These are phyloP conservation scores for Penicillium sp. DNA, from an alignment of 2,329 filamentous ascomycete genomes.

Conservation along the genomic window DNA sequence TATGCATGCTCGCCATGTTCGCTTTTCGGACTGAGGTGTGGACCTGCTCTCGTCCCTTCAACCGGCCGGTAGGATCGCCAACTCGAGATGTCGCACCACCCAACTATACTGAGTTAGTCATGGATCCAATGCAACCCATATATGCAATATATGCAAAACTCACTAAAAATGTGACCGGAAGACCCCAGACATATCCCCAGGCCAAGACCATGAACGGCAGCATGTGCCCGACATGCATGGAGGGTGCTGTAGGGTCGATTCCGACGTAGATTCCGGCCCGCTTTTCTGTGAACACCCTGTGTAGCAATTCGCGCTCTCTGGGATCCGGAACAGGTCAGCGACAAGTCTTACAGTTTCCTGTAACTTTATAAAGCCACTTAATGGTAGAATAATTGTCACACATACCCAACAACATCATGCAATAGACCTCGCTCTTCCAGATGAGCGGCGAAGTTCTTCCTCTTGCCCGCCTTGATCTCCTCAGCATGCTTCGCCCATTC, in stretches of 20 bases:
- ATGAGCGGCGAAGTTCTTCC: constrained; percentile 45
- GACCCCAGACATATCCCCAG: constrained; percentile 52
- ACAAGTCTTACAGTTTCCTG: neutral
- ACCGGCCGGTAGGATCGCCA: constrained; percentile 49
- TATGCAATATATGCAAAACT: constrained; percentile 14
- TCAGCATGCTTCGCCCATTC: constrained; percentile 43
- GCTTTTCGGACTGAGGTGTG: constrained; percentile 42
- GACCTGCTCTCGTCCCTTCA: constrained; percentile 40
- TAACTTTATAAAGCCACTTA: neutral
- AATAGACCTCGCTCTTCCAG: constrained; percentile 49
- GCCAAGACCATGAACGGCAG: constrained; percentile 53
- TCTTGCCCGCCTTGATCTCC: constrained; percentile 46
- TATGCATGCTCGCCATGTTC: constrained; percentile 52
- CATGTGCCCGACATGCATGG: constrained; percentile 53
- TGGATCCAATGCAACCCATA: neutral
- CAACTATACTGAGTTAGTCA: constrained; percentile 37
- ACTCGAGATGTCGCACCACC: constrained; percentile 49
- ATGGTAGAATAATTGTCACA: neutral
- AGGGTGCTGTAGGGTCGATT: constrained; percentile 52
- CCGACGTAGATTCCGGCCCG: constrained; percentile 50
- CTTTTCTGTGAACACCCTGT: constrained; percentile 47
- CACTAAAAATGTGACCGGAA: constrained; percentile 48
- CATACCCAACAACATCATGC: constrained; percentile 50
- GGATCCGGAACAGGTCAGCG: constrained; percentile 6
- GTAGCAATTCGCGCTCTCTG: constrained; percentile 45